Base-by-base conservation (phyloP, 2,329 filamentous ascomycete genomes). In the Cryphonectria naterciae region DNA sequence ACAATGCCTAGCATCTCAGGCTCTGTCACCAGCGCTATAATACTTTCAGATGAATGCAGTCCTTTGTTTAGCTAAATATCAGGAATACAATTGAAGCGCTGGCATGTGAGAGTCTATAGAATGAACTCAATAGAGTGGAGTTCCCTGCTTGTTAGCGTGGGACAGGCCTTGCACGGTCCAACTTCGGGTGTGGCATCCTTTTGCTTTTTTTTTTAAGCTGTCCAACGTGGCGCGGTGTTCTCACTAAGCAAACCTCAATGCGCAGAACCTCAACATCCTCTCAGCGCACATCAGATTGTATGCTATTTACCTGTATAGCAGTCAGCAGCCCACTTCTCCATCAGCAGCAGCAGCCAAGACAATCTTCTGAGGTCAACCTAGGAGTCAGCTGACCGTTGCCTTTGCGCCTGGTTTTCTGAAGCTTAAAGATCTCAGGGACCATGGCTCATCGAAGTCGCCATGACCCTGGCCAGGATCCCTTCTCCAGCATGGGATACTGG, bases 361-460 rank as follows among this genome's bases (percentile, higher is more conserved):
- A 2, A 8, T 22, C 11, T 11, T n/a, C 2, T 22, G n/a, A 8
- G 8, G 46, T 3, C 19, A 49, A 22, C 8, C 8, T 22, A 11
- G 22, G 7, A 22, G 19, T n/a, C 19, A 49, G 7, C 10, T n/a
- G 22, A n/a, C 8, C n/a, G 22, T 49, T 49, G 46, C 22, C 46
- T 49, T 22, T 17, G 19, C 19, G 22, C 22, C 46, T n/a, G 46
- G 10, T 10, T 11, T 8, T 32, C 32, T n/a, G 22, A 49, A 19
- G 6, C 46, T 0, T 10, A 49, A 5, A 7, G 46, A 49, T n/a
- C 17, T 46, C 5, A n/a, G 3, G 7, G 1, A 49, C 37, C 17
- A 79, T 79, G 78, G 76, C 75, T 28, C 77, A 78, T 67, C 76
- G 78, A 68, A 77, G 77, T 56, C 73, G 74, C 28, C 76, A 77